A percentile compares a stretch with the other conserved stretches of the same genome.
Evolutionary conservation across 2,329 filamentous ascomycete species (phyloP).

Genomic region (Mycosphaerella arachidis): DNA sequence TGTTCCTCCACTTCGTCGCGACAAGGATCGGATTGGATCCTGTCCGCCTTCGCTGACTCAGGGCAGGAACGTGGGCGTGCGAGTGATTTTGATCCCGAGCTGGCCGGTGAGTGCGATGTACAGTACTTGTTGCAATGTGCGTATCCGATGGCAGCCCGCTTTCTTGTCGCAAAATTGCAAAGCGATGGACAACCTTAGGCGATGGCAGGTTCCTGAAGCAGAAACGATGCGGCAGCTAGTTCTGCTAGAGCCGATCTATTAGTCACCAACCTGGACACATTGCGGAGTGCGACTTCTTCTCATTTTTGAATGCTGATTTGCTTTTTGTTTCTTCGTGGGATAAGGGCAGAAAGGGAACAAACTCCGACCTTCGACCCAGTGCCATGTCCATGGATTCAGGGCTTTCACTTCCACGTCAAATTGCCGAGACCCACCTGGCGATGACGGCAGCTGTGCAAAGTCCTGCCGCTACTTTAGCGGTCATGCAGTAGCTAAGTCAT

Average conservation of each 20-base stretch:
- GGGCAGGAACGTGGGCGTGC: background rate
- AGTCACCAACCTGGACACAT: background rate
- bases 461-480: background rate
- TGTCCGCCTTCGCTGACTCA: background rate
- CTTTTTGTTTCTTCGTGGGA: background rate
- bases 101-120: background rate
- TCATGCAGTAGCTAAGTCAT: constrained; percentile 5
- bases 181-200: background rate
- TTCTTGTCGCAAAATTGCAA: background rate
- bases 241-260: background rate
- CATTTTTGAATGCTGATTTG: background rate
- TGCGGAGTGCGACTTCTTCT: background rate
- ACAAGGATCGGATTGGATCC: background rate
- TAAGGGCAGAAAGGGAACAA: background rate
- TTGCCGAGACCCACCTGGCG: constrained; percentile 2
- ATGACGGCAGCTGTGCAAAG: background rate
- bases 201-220: background rate
- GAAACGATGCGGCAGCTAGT: background rate
- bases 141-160: background rate
- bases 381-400: constrained; percentile 7
- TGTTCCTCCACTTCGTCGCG: background rate
- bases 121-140: background rate
- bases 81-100: background rate
- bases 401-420: background rate
- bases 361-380: constrained; percentile 1